Conservation (phyloP, 164 flowering plant species). For the Piper longum region DNA sequence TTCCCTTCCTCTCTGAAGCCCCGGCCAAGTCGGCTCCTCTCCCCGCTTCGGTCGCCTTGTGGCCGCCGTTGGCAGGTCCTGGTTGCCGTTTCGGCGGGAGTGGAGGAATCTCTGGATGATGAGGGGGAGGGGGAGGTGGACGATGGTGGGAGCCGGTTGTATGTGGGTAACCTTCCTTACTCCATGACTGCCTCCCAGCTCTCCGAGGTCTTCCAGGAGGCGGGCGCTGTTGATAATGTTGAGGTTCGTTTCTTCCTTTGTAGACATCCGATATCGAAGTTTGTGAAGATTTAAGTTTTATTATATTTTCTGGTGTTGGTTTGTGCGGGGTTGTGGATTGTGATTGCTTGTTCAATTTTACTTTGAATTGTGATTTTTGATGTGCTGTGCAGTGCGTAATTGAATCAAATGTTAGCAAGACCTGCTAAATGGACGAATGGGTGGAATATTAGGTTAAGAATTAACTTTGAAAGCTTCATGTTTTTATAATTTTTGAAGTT, state of each 20-base stretch:
- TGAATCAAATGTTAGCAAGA: too few relatives aligned
- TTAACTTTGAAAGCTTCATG: neutral
- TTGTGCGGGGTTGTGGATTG: neutral
- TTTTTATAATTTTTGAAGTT: neutral
- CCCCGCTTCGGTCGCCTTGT: neutral
- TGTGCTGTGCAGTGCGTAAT: too few relatives aligned
- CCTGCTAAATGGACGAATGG: too few relatives aligned
- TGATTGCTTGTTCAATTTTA: too few relatives aligned
- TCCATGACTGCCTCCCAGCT: slow-evolving; percentile 51
- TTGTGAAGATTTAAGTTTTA: neutral
- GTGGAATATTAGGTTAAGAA: neutral
- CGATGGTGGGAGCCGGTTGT: slow-evolving; percentile 29
- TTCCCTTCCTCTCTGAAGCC: neutral
- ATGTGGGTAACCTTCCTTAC: slow-evolving; percentile 75
- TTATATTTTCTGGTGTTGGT: neutral
- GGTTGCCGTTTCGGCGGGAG: neutral
- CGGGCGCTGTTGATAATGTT: slow-evolving; percentile 46
- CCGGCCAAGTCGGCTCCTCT: neutral
- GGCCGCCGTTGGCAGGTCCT: neutral
- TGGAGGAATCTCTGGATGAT: neutral
- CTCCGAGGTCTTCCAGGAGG: slow-evolving; percentile 45
- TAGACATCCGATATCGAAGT: too few relatives aligned
- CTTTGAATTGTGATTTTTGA: too few relatives aligned
- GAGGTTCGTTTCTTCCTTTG: slow-evolving; percentile 24
- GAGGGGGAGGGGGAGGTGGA: neutral